Evolutionary conservation across 768 basidiomycete species (phyloP).

Genomic region (Tulasnella sp.): DNA sequence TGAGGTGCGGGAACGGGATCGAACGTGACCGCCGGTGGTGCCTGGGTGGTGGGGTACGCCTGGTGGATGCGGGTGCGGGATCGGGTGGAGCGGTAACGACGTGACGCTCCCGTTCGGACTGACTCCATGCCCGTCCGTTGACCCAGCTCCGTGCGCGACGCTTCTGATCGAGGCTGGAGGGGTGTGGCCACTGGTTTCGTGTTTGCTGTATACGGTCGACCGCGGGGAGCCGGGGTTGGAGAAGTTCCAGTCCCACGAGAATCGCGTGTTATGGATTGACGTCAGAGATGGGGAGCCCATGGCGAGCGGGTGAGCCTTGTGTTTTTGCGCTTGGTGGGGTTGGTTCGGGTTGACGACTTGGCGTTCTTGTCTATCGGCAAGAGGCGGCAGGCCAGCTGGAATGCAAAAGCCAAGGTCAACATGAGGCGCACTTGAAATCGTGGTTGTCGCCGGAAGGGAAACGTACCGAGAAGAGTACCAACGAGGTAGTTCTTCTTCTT

Average conservation of each 20-base stretch:
- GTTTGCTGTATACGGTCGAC: conserved; percentile 5
- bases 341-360: conserved; percentile 29
- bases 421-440: background rate
- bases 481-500: conserved; percentile 80
- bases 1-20: background rate
- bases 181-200: background rate
- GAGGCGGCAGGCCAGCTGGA: conserved; percentile 59
- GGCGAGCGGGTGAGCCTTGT: conserved; percentile 16
- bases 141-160: no score
- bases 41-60: background rate
- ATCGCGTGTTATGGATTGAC: background rate
- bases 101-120: background rate
- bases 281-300: conserved; percentile 22
- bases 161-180: background rate
- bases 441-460: background rate
- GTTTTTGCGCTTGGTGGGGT: background rate
- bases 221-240: conserved; percentile 15
- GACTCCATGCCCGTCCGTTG: background rate
- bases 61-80: background rate
- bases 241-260: conserved; percentile 24
- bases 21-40: background rate
- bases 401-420: no score
- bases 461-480: conserved; percentile 63
- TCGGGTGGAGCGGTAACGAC: background rate
- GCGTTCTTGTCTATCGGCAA: conserved; percentile 70